Evolutionary conservation across 2,329 filamentous ascomycete species (phyloP), one percentile per base, ranked within the genome.

Genomic region (Xylariaceae sp.): DNA sequence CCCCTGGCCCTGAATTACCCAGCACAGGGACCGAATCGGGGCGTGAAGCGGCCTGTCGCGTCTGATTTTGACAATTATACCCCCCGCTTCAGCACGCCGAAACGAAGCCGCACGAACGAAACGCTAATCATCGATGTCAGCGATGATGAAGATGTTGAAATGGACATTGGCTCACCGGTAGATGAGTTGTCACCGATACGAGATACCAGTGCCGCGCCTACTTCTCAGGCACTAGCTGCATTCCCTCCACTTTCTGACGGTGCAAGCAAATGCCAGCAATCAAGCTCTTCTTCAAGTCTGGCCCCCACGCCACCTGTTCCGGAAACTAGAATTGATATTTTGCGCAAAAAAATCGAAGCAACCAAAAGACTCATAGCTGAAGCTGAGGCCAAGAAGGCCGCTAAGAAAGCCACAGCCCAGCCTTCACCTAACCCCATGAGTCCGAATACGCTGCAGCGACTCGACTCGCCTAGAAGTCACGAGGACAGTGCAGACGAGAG

Each of bases 101-200:
- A 89, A 66, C 84, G 87, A 53, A 87, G 23, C 80, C 85, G 53
- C 82, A 73, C 69, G 4, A 66, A 72, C 23, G 70, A 73, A 35
- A 71, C 82, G 2, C 82, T 96, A 55, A 83, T 96, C 45, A 96
- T 96, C 65, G 85, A 95, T 64, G 87, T 95, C 45, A 96, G 90
- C 70, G 92, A 96, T 34, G 83, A 79, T 53, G 83, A 85, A 58
- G 83, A 86, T 64, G 80, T 86, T 51, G 85, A 86, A 58, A 88
- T 88, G 84, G 87, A 89, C 39, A 78, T 88, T 23, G 84, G 84
- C 30, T 84, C 81, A 51, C 79, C 78, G 8, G 76, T 73, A 34
- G 78, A 80, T 18, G 76, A 76, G 56, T 47, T 23, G 70, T 73
- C 13, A 68, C 73, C 58, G 37, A 52, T 37, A 2, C 66, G 71